Base-by-base conservation (phyloP, 352 stramenopile genomes). In the Phytophthora pluvialis region DNA sequence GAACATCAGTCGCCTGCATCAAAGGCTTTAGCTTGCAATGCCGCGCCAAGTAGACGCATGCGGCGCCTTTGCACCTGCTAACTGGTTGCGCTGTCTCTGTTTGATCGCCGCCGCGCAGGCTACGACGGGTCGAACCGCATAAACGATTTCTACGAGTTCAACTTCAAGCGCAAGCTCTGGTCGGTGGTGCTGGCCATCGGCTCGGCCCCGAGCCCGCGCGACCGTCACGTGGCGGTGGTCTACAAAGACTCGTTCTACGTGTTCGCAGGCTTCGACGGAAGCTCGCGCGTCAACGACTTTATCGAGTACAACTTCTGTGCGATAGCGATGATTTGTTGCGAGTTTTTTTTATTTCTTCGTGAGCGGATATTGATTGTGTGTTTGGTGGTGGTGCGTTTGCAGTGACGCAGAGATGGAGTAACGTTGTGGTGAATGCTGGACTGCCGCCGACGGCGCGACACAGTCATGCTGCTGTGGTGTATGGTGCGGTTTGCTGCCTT, bases 121-220 rank as follows among this genome's bases (percentile, higher is more conserved):
- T 98, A 98, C 75, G 94, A 98, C 67, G 94, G 94, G 2, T 90
- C 80, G 9, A 94, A 93, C 67, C 88, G 94, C 44, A 86, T 98
- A 45, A 98, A 98, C 72, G 94, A 98, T 74, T 98, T 98, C 65
- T 97, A 96, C 67, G 80, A 93, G 56, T 98, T 97, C 81, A 91
- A 90, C 70, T 97, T 98, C 58, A 89, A 81, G 54, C 83, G 82
- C 60, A 91, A 90, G 48, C 60, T 85, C 29, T 95, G 87, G 87
- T 80, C 83, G 1, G 73, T 90, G 28, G 80, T 95, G 62, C 67
- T 84, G 5, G 81, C 85, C 12, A 80, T 87, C 16, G 86, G 81
- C 11, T 72, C 73, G 18, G 83, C 75, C 29, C 94, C 96, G 12
- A 97, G 78, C 64, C 93, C 96, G 50, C 88, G 96, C 43, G 96